These are phyloP conservation scores for Galeopsis tetrahit DNA, from an alignment of 257 asterid genomes.

Conservation along the genomic window DNA sequence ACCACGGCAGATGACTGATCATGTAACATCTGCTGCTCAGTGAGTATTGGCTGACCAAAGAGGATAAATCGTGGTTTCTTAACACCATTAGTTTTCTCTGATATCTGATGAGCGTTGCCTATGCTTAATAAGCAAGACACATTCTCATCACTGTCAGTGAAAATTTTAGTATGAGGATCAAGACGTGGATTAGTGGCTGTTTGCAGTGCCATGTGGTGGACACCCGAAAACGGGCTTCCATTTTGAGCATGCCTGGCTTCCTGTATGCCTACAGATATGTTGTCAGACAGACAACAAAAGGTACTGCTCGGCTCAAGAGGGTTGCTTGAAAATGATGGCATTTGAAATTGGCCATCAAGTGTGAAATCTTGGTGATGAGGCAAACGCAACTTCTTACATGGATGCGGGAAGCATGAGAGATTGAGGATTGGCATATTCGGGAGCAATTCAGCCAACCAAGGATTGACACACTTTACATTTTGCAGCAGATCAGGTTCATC, in stretches of 20 bases:
- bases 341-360: slow-evolving; percentile 54
- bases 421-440: slow-evolving; percentile 65
- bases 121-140: slow-evolving; percentile 68
- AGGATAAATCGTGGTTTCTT: slow-evolving; percentile 62
- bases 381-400: slow-evolving; percentile 60
- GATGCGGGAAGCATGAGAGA: slow-evolving; percentile 64
- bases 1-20: slow-evolving; percentile 38
- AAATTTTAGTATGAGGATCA: slow-evolving; percentile 44
- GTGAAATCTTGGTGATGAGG: slow-evolving; percentile 54
- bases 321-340: slow-evolving; percentile 72
- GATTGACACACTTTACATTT: slow-evolving; percentile 76
- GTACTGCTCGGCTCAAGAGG: slow-evolving; percentile 63
- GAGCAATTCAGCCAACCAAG: slow-evolving; percentile 79
- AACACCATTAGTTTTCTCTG: slow-evolving; percentile 38
- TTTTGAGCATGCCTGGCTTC: slow-evolving; percentile 96
- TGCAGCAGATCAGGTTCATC: slow-evolving; percentile 78
- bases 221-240: slow-evolving; percentile 64
- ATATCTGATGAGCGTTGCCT: slow-evolving; percentile 50
- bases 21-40: slow-evolving; percentile 75
- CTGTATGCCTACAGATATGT: slow-evolving; percentile 83
- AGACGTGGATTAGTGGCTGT: slow-evolving; percentile 50
- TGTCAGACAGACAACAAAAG: slow-evolving; percentile 54
- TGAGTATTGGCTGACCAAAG: slow-evolving; percentile 84
- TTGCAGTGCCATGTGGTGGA: slow-evolving; percentile 61
- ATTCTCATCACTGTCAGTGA: slow-evolving; percentile 45